Evolutionary conservation across 2,329 filamentous ascomycete species (phyloP).

Genomic region (Aquanectria penicillioides): DNA sequence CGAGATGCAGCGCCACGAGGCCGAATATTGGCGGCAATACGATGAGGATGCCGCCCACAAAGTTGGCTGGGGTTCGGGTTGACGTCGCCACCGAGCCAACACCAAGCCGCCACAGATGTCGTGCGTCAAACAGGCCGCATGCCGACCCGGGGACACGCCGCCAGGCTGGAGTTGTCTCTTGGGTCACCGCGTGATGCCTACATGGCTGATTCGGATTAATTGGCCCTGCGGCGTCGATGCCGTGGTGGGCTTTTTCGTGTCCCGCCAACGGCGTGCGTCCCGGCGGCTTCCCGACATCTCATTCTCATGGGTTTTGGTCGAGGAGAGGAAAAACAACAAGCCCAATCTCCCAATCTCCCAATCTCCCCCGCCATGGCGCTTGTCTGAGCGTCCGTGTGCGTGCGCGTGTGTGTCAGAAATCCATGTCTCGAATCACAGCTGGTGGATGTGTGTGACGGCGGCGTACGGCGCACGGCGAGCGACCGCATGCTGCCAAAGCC

Average conservation of each 20-base stretch:
- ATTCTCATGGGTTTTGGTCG: neutral
- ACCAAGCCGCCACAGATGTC: slow-evolving; percentile 10
- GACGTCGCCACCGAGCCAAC: neutral
- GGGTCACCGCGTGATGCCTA: neutral
- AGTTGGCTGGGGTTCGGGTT: neutral
- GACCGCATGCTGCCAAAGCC: too few relatives aligned
- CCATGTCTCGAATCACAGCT: neutral
- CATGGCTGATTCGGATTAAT: neutral
- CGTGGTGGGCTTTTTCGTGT: too few relatives aligned
- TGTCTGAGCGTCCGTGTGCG: neutral
- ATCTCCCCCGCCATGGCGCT: too few relatives aligned
- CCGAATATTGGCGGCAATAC: neutral
- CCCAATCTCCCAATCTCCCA: too few relatives aligned
- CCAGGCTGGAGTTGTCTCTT: neutral
- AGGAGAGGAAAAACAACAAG: too few relatives aligned
- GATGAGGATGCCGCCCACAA: neutral
- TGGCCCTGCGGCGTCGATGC: neutral
- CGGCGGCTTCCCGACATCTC: neutral
- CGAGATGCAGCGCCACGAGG: neutral
- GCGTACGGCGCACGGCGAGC: slow-evolving; percentile 3
- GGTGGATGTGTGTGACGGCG: too few relatives aligned
- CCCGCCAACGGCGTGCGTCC: too few relatives aligned
- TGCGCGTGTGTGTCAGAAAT: neutral
- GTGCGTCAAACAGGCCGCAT: slow-evolving; percentile 5
- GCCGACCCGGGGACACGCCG: slow-evolving; percentile 1